Conservation (phyloP, 164 flowering plant species). For the Tetrastigma voinierianum region DNA sequence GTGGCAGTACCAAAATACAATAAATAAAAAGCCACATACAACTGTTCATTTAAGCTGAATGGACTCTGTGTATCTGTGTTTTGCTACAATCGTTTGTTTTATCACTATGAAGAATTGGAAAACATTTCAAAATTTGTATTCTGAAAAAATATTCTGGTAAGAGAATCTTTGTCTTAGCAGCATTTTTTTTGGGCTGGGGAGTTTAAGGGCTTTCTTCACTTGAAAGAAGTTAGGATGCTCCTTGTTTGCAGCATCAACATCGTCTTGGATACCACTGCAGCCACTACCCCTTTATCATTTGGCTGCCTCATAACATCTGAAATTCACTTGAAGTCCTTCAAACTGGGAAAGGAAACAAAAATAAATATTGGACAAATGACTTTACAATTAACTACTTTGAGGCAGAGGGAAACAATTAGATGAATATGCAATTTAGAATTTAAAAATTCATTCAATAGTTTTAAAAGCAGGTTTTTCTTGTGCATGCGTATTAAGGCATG, state of each 20-base stretch:
- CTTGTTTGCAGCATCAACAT: slow-evolving; percentile 74
- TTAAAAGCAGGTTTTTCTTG: too few species aligned
- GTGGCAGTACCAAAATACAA: too few species aligned
- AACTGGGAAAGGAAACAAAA: slow-evolving; percentile 27
- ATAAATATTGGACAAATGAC: background rate
- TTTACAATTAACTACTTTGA: background rate
- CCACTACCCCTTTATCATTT: slow-evolving; percentile 83
- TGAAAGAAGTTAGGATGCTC: slow-evolving; percentile 59
- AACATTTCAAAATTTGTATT: too few species aligned
- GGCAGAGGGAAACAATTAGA: background rate
- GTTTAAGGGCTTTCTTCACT: slow-evolving; percentile 66
- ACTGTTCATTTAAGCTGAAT: too few species aligned
- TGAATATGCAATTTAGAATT: too few species aligned
- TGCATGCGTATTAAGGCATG: too few species aligned
- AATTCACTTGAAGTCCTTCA: slow-evolving; percentile 82
- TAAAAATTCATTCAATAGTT: too few species aligned
- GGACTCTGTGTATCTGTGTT: too few species aligned
- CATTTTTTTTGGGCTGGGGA: slow-evolving; percentile 1
- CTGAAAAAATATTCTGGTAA: too few species aligned
- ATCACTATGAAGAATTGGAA: too few species aligned
- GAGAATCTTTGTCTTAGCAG: background rate
- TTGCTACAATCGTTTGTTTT: too few species aligned
- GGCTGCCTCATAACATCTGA: slow-evolving; percentile 59
- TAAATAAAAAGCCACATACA: too few species aligned
- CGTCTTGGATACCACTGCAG: slow-evolving; percentile 92